Evolutionary conservation across 1,139 yeast genomes (phyloP), one percentile per base, ranked within the genome.

Genomic region (Trichomonascaceae sp.): DNA sequence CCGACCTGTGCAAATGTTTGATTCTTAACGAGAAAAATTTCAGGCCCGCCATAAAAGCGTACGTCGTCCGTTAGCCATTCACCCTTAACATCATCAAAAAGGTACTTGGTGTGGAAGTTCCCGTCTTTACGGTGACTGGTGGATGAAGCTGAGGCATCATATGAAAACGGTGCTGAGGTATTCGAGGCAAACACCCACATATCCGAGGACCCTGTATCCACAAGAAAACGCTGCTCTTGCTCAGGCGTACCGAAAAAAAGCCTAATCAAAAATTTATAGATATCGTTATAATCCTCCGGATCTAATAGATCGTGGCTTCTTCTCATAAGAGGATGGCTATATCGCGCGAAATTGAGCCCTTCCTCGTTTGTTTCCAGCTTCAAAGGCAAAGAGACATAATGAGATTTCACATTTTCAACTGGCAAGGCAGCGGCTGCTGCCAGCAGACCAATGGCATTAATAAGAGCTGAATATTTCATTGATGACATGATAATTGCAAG

Each of bases 171-270:
- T 10, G 32, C 32, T 27, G 32, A 8, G 2, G 32, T 27, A 27
- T 27, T 27, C 12, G 32, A 8, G 32, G 64, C 63, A 58, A 67
- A 64, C 13, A 83, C 77, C 87, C 88, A 84, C 58, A 83, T 70
- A 65, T 84, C 89, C 2, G 86, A 76, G 1, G 87, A 82, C 0
- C 89, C 89, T 6, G 88, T 82, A 63, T 84, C 90, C 49, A 84
- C 65, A 2, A 61, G 49, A 18, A 59, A 50, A 30, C 53, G 49
- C 46, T 58, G 50, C 9, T 30, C 46, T 57, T 61, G 64, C 17
- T 52, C 51, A 32, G 64, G 64, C 19, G 63, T 61, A 20, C 64
- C 64, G 5, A 61, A 47, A 17, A 24, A 50, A 20, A 60, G 44
- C 19, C 58, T 53, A 32, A 60, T 70, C 13, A 75, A 68, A 62